Conservation (phyloP, 2,329 filamentous ascomycete genomes). For the Colletotrichum sp. region DNA sequence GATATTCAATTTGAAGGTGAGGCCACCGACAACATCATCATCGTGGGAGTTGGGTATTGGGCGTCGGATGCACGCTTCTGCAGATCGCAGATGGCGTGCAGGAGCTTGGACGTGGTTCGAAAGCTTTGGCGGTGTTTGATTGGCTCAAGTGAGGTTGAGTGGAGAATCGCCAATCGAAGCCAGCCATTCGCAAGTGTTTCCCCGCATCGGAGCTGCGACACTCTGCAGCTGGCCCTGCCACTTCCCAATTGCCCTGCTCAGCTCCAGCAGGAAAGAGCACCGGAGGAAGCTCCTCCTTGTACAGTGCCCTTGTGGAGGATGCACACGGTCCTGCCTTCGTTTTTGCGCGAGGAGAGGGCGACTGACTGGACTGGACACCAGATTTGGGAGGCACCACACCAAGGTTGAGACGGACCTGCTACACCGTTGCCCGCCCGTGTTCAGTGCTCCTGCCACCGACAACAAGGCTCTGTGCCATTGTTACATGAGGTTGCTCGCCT, state of each 20-base stretch:
- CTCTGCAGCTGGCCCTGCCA: not conserved
- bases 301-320: not conserved
- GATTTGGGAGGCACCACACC: not conserved
- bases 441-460: not conserved
- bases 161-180: not conserved
- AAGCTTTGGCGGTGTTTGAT: not conserved
- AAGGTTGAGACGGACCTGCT: constrained; percentile 14
- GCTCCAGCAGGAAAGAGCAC: not conserved
- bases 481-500: not conserved
- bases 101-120: constrained; percentile 11
- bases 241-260: not conserved
- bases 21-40: not conserved
- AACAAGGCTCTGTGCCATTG: constrained; percentile 2
- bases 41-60: not conserved
- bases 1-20: rapidly evolving
- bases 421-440: not conserved
- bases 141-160: not conserved
- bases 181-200: constrained; percentile 6
- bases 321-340: not conserved
- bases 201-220: constrained; percentile 14
- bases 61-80: not conserved
- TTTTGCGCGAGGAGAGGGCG: not conserved
- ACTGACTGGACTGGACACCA: not conserved
- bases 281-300: not conserved
- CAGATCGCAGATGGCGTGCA: constrained; percentile 20